Conservation (phyloP, 768 basidiomycete genomes). For the Lactifluus pinguis region DNA sequence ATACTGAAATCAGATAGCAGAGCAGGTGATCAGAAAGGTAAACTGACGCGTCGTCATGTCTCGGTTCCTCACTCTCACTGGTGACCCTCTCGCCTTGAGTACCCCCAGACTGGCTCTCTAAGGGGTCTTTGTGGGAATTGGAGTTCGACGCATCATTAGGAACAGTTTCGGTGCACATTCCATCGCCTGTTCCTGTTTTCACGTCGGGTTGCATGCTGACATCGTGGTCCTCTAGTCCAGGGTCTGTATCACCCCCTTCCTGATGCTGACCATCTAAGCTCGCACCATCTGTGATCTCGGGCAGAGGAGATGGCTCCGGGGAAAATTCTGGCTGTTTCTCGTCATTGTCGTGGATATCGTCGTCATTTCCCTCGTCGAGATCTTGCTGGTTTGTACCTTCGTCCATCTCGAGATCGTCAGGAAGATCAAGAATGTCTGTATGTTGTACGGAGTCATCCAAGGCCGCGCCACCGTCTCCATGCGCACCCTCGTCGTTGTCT, state of each 20-base stretch:
- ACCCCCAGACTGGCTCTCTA: conserved; percentile 4
- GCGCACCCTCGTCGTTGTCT: conserved; percentile 35
- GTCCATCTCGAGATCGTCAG: conserved; percentile 72
- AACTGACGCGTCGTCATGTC: conserved; percentile 2
- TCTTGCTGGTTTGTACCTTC: conserved; percentile 20
- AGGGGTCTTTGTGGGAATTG: background rate
- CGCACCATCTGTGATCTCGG: background rate
- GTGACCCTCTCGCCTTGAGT: conserved; percentile 4
- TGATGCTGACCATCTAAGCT: conserved; percentile 1
- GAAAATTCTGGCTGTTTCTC: background rate
- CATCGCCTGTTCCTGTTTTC: conserved; percentile 25
- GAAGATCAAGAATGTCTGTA: conserved; percentile 77
- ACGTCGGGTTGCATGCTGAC: conserved; percentile 33
- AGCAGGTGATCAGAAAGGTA: background rate
- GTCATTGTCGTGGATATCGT: conserved; percentile 1
- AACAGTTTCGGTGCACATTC: conserved; percentile 11
- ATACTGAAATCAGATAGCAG: background rate
- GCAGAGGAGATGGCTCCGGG: background rate
- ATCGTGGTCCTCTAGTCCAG: conserved; percentile 39
- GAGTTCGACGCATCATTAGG: background rate
- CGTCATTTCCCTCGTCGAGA: conserved; percentile 29
- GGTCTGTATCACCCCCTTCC: conserved; percentile 26
- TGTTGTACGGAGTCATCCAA: conserved; percentile 74
- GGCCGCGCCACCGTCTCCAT: conserved; percentile 49
- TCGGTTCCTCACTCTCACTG: conserved; percentile 3